These are phyloP conservation scores for Neonectria magnoliae DNA, from an alignment of 2,329 filamentous ascomycete species.

Conservation along the genomic window DNA sequence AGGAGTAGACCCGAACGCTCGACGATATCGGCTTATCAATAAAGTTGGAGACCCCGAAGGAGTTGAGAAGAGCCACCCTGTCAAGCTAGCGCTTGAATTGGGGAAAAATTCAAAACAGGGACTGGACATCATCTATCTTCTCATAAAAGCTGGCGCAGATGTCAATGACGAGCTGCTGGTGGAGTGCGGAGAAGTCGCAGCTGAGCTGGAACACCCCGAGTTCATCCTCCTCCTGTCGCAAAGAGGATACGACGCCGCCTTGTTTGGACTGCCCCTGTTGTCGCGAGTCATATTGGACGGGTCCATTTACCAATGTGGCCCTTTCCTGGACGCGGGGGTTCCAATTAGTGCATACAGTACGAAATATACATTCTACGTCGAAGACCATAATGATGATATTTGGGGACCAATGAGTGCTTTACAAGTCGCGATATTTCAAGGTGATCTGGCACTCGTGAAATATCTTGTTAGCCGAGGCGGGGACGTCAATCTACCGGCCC, in stretches of 20 bases:
- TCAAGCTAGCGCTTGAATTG: not conserved
- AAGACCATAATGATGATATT: too few relatives aligned
- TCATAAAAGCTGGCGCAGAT: not conserved
- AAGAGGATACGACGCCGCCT: not conserved
- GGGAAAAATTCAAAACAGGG: not conserved
- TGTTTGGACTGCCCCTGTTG: not conserved
- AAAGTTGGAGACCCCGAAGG: not conserved
- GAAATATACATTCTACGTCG: not conserved
- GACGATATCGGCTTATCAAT: not conserved
- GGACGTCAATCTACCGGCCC: constrained; percentile 8
- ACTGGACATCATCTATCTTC: not conserved
- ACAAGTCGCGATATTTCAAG: not conserved
- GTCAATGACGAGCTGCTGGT: not conserved
- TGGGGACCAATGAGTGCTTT: not conserved
- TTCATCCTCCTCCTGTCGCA: not conserved
- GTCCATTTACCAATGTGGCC: not conserved
- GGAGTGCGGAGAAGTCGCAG: not conserved
- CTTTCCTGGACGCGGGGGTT: not conserved
- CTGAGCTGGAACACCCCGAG: not conserved
- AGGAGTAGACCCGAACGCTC: not conserved
- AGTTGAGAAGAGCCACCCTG: not conserved
- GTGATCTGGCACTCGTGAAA: not conserved
- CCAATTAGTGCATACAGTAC: constrained; percentile 9
- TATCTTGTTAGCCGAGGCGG: constrained; percentile 6
- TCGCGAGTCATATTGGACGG: not conserved